Base-by-base conservation (phyloP, 345 rosid genomes). In the Erysimum cheiranthoides region DNA sequence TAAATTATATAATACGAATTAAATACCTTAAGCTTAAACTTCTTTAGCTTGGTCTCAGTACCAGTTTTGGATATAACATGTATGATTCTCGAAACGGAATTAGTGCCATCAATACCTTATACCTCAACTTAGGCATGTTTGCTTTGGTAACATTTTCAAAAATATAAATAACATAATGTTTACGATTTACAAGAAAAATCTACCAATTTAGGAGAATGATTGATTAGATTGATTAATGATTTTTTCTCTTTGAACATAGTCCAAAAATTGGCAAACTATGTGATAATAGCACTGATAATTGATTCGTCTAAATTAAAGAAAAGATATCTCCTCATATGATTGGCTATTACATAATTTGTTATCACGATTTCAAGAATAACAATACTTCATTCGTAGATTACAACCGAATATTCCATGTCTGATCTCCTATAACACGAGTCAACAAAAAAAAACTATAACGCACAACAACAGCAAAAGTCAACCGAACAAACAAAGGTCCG, bases 341-440 rank as follows among this genome's bases (percentile, higher is more conserved):
- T 59, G 57, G 57, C 45, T 18, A 36, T 3, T 70, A 45, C 65
- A 45, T 43, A 28, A 10, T 57, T 42, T 30, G 49, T 52, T 34
- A 47, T 34, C 67, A 59, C 45, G 47, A 61, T 61, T 47, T 8
- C 10, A 14, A 47, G 49, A 47, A 71, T n/a, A 71, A 28, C 16
- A 73, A 27, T 34, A 35, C 30, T 27, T 42, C 27, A 58, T 58
- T 58, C 11, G 59, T 7, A 45, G 42, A 57, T 73, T 45, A 74
- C 13, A 54, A 45, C 65, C 67, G 70, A 57, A 76, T 69, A 76
- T 76, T 70, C 71, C 58, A 46, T 69, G 70, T 69, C 50, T 61
- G 35, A 51, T 70, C 60, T n/a, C 21, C 51, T 46, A 56, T 27
- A 53, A 62, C 45, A 35, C 6, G 54, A 56, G 68, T 64, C 72